These are phyloP conservation scores for Sungouiella thailandica DNA, from an alignment of 805 yeast genomes.

Conservation along the genomic window DNA sequence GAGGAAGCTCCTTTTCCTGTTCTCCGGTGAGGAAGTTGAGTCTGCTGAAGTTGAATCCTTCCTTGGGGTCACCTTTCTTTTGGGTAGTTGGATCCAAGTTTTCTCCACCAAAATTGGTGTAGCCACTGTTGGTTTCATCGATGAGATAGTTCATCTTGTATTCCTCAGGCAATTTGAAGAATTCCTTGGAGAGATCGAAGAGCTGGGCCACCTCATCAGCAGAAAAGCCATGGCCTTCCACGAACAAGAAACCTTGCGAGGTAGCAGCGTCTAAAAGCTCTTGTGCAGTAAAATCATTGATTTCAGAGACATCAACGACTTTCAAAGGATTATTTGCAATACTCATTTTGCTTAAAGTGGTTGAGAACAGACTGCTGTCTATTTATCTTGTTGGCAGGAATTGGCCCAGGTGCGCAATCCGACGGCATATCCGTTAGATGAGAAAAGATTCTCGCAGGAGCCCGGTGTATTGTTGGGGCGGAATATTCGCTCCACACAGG, in stretches of 20 bases:
- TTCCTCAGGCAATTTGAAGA: slow-evolving; percentile 46
- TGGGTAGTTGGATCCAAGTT: slow-evolving; percentile 36
- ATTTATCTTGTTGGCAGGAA: too few relatives aligned
- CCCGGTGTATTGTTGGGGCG: too few relatives aligned
- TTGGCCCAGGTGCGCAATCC: too few relatives aligned
- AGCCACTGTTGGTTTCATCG: slow-evolving; percentile 55
- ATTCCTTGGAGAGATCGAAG: slow-evolving; percentile 46
- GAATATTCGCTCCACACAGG: too few relatives aligned
- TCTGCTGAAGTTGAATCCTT: slow-evolving; percentile 63
- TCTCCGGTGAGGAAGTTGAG: slow-evolving; percentile 48
- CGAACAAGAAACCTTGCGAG: slow-evolving; percentile 60
- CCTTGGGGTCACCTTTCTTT: slow-evolving; percentile 55
- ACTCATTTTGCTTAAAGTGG: slow-evolving; percentile 1
- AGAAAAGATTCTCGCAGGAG: too few relatives aligned
- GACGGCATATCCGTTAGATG: too few relatives aligned
- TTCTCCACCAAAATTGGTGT: slow-evolving; percentile 52
- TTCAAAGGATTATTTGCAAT: slow-evolving; percentile 41
- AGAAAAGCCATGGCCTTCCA: slow-evolving; percentile 64
- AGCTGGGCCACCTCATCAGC: slow-evolving; percentile 48
- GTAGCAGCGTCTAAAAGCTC: slow-evolving; percentile 54
- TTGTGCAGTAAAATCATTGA: slow-evolving; percentile 41
- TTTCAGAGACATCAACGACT: slow-evolving; percentile 52
- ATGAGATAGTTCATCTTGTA: slow-evolving; percentile 50
- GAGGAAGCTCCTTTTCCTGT: slow-evolving; percentile 42
- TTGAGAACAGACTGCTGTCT: too few relatives aligned